Evolutionary conservation across 345 rosid genomes (phyloP).

Genomic region (Populus davidiana): DNA sequence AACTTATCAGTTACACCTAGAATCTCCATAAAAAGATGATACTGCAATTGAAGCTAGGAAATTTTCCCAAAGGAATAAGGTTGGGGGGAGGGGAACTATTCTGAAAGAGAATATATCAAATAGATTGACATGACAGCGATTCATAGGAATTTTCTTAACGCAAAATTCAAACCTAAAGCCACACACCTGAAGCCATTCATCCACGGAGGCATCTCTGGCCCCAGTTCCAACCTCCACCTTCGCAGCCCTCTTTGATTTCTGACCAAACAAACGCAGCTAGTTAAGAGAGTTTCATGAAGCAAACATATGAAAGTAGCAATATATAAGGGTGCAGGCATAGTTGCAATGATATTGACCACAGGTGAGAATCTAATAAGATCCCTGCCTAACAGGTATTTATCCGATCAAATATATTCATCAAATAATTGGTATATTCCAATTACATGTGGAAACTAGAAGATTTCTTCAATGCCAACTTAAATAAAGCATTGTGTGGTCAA

Average conservation of each 20-base stretch:
- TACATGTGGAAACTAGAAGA: not conserved
- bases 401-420: not conserved
- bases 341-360: not conserved
- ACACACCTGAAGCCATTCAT: slow-evolving; percentile 94
- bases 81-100: not conserved
- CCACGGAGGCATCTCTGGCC: slow-evolving; percentile 62
- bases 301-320: not conserved
- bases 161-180: not conserved
- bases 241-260: slow-evolving; percentile 78
- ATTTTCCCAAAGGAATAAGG: too few relatives aligned
- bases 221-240: slow-evolving; percentile 90
- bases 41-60: not conserved
- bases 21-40: not conserved
- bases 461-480: not conserved
- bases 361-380: not conserved
- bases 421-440: not conserved
- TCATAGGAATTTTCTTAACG: not conserved
- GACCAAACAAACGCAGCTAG: slow-evolving; percentile 2
- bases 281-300: not conserved
- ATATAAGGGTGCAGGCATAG: not conserved
- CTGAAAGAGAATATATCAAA: not conserved
- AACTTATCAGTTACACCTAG: not conserved
- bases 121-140: not conserved
- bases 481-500: not conserved
- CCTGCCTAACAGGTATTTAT: not conserved